Evolutionary conservation across 352 stramenopile species (phyloP).

Genomic region (Globisporangium emineosum): DNA sequence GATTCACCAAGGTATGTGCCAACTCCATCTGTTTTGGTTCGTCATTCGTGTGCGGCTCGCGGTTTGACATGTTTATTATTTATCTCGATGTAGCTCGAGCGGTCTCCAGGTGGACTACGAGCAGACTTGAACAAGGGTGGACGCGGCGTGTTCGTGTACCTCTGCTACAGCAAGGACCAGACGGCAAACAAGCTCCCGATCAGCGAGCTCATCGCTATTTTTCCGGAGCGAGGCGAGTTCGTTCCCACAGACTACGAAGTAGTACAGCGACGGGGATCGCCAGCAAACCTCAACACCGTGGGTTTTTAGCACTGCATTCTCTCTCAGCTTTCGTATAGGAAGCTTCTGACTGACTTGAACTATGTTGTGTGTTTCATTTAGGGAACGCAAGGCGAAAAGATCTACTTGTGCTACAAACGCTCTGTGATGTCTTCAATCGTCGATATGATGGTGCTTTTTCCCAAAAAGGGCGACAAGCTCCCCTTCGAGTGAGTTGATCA

Average conservation of each 20-base stretch:
- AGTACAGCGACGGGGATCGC: constrained; percentile 47
- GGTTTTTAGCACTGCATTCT: not conserved
- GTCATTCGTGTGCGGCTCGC: not conserved
- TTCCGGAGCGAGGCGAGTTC: constrained; percentile 72
- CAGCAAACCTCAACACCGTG: constrained; percentile 79
- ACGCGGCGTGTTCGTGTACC: constrained; percentile 73
- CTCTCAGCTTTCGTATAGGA: not conserved
- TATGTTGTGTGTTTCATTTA: constrained; percentile 17
- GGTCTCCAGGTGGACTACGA: constrained; percentile 64
- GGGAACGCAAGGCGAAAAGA: constrained; percentile 80
- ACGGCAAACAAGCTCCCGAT: constrained; percentile 55
- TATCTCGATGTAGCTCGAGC: constrained; percentile 45
- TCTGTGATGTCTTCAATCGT: constrained; percentile 58
- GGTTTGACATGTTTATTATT: not conserved
- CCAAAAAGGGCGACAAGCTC: constrained; percentile 79
- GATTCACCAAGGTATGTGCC: constrained; percentile 61
- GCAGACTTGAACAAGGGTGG: constrained; percentile 81
- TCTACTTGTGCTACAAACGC: constrained; percentile 76
- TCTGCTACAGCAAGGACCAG: constrained; percentile 61
- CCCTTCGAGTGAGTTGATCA: constrained; percentile 58
- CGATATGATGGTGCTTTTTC: constrained; percentile 71
- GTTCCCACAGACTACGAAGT: constrained; percentile 78
- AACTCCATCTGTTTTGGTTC: not conserved
- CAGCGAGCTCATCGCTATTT: constrained; percentile 74
- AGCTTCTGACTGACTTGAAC: not conserved